Percentiles rank a stretch among this genome's conserved stretches.
These are phyloP conservation scores for Prinsepia uniflora DNA, from an alignment of 306 rosid species.

Conservation along the genomic window DNA sequence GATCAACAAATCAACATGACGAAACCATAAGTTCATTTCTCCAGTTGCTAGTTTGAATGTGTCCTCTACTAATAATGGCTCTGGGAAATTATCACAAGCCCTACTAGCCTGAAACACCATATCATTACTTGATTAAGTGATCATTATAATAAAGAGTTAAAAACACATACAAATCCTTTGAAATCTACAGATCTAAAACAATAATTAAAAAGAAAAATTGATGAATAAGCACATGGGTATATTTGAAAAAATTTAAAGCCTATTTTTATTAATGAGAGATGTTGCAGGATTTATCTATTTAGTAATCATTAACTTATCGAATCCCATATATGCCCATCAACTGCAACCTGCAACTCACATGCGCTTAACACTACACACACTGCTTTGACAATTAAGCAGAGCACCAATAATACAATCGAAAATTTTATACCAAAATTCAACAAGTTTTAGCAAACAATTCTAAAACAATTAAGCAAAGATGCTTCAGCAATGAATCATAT, in stretches of 20 bases:
- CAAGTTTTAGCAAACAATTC: neutral
- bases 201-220: too few relatives aligned
- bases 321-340: neutral
- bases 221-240: too few relatives aligned
- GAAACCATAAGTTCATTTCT: slow-evolving; percentile 27
- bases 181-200: too few relatives aligned
- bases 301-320: too few relatives aligned
- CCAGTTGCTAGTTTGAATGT: slow-evolving; percentile 28
- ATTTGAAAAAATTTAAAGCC: too few relatives aligned
- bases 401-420: neutral
- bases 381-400: neutral
- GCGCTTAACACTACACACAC: neutral
- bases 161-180: too few relatives aligned
- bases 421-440: neutral
- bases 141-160: too few relatives aligned
- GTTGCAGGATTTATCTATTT: neutral
- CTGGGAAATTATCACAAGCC: slow-evolving; percentile 7
- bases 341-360: neutral
- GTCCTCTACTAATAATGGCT: slow-evolving; percentile 17
- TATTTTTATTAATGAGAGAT: too few relatives aligned
- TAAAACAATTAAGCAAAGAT: too few relatives aligned
- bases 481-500: too few relatives aligned
- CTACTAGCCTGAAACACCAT: slow-evolving; percentile 16
- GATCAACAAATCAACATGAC: neutral
- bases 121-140: too few relatives aligned